Percentiles rank a stretch among this genome's conserved stretches.
Conservation (phyloP, 768 basidiomycete genomes). For the Phaeotremella fagi region DNA sequence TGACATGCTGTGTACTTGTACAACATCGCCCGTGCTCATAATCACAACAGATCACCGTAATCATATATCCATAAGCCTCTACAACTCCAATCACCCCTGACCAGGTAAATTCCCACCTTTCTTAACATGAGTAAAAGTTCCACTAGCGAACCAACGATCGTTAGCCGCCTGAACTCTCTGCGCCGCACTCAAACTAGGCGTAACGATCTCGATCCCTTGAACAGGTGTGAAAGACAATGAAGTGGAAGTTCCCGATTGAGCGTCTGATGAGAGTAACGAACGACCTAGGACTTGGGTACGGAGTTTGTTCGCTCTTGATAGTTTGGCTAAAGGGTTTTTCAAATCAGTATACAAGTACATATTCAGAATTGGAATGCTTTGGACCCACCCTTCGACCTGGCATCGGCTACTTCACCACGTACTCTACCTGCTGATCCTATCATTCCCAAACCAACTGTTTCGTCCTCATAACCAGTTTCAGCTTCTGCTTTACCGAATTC, state of each 20-base stretch:
- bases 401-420: slow-evolving; percentile 77
- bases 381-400: slow-evolving; percentile 77
- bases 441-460: slow-evolving; percentile 98
- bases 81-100: slow-evolving; percentile 12
- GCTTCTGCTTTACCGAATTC: slow-evolving; percentile 91
- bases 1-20: no score
- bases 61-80: background rate
- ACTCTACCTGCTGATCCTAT: slow-evolving; percentile 87
- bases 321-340: slow-evolving; percentile 73
- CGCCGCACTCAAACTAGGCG: slow-evolving; percentile 62
- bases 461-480: slow-evolving; percentile 92
- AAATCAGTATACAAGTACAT: no score
- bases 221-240: slow-evolving; percentile 92
- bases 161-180: slow-evolving; percentile 88
- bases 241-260: slow-evolving; percentile 78
- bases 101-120: slow-evolving; percentile 42
- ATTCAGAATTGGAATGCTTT: no score
- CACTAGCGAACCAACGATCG: slow-evolving; percentile 85
- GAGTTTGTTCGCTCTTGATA: slow-evolving; percentile 90
- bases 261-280: slow-evolving; percentile 57
- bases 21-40: no score
- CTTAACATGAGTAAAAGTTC: slow-evolving; percentile 48
- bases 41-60: no score
- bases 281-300: slow-evolving; percentile 78
- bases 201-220: slow-evolving; percentile 96